A percentile compares a stretch with the other conserved stretches of the same genome.
Conservation (phyloP, 305 asterid species). For the Solanum hybrid region DNA sequence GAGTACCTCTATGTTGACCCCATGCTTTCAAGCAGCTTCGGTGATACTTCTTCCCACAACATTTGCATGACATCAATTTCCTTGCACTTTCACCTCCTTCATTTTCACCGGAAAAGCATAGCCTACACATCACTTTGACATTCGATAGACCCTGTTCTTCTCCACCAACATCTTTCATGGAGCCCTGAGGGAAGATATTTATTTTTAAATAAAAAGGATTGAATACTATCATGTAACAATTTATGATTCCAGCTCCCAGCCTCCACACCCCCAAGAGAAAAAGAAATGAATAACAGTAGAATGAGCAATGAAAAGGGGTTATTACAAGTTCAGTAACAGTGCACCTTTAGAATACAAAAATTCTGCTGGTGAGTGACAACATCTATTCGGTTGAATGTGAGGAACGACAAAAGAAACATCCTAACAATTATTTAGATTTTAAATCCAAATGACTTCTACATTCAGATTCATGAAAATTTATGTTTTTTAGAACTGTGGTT, state of each 20-base stretch:
- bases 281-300: neutral
- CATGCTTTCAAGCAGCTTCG: conserved; percentile 79
- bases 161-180: conserved; percentile 49
- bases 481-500: neutral
- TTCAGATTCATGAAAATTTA: neutral
- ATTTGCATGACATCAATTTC: conserved; percentile 85
- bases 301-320: neutral
- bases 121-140: conserved; percentile 74
- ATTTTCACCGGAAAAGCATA: conserved; percentile 84
- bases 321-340: neutral
- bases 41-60: conserved; percentile 88
- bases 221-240: neutral
- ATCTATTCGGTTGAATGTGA: neutral
- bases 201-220: conserved; percentile 1
- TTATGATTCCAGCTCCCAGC: neutral
- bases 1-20: conserved; percentile 84
- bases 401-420: neutral
- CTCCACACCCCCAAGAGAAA: neutral
- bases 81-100: conserved; percentile 85
- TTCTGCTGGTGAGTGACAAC: neutral
- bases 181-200: conserved; percentile 26
- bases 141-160: conserved; percentile 64
- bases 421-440: neutral
- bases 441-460: neutral
- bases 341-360: neutral